Conservation (phyloP, 1,139 yeast genomes). For the Hyphopichia wangnamkhiaoensis region DNA sequence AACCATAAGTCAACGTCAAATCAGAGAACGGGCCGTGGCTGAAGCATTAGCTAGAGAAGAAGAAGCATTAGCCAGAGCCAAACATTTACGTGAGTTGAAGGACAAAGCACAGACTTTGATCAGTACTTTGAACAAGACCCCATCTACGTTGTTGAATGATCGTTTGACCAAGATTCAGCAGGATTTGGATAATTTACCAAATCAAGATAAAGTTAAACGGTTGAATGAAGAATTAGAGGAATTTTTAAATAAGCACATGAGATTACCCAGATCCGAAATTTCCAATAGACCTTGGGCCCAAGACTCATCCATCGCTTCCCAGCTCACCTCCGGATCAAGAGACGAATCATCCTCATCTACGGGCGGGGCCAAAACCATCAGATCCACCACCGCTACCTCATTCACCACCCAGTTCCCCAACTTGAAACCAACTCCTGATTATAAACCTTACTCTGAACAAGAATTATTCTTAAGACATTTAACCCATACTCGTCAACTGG, state of each 20-base stretch:
- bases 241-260: slow-evolving; percentile 36
- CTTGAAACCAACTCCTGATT: slow-evolving; percentile 46
- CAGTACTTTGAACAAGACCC: slow-evolving; percentile 36
- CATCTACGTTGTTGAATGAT: slow-evolving; percentile 29
- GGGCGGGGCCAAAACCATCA: slow-evolving; percentile 16
- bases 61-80: slow-evolving; percentile 38
- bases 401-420: slow-evolving; percentile 37
- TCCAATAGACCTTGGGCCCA: slow-evolving; percentile 40
- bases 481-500: slow-evolving; percentile 48
- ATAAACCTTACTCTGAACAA: slow-evolving; percentile 61
- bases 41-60: slow-evolving; percentile 49
- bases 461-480: slow-evolving; percentile 76
- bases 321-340: background rate
- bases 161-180: slow-evolving; percentile 33
- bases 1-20: slow-evolving; percentile 23
- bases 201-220: slow-evolving; percentile 35
- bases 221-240: slow-evolving; percentile 47
- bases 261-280: slow-evolving; percentile 32
- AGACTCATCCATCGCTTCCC: background rate
- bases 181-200: slow-evolving; percentile 30
- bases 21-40: slow-evolving; percentile 44
- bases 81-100: slow-evolving; percentile 39
- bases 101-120: slow-evolving; percentile 28
- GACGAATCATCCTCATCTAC: slow-evolving; percentile 1
- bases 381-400: slow-evolving; percentile 34